phyloP scores from a whole-genome alignment of 2,329 filamentous ascomycete genomes.

The Fonsecaea monophora region DNA sequence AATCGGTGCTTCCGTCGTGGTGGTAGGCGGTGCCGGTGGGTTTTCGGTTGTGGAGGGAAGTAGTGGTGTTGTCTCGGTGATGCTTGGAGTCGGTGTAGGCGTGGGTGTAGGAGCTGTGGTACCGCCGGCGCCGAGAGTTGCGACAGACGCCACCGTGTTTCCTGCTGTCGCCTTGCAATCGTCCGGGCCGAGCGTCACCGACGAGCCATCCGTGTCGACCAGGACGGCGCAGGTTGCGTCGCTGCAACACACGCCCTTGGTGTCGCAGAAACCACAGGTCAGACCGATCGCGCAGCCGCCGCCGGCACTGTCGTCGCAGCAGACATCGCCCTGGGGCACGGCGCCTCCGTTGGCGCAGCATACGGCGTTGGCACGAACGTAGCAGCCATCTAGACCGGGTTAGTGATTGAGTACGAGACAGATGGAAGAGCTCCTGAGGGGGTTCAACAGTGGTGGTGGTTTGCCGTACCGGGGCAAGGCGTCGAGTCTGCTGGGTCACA shows the following conservation, averaged over 20 bases:
- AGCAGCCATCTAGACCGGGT: neutral
- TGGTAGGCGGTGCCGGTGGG: neutral
- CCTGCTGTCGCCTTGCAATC: constrained; percentile 4
- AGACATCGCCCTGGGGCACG: neutral
- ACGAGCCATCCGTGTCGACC: neutral
- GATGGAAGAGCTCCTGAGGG: neutral
- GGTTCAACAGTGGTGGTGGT: neutral
- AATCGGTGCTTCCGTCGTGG: neutral
- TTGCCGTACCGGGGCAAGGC: neutral
- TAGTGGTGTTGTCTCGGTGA: neutral
- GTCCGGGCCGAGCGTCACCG: neutral
- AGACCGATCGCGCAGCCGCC: neutral
- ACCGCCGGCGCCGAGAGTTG: neutral
- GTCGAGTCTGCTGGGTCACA: neutral
- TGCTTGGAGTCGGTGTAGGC: neutral
- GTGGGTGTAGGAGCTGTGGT: neutral
- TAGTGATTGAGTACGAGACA: neutral
- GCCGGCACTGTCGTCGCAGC: constrained; percentile 2
- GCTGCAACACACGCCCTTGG: neutral
- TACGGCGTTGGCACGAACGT: neutral
- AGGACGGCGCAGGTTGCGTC: neutral
- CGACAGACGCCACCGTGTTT: neutral
- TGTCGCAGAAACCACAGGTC: neutral
- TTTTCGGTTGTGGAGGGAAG: neutral
- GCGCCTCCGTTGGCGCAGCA: neutral